A percentile compares a stretch with the other conserved stretches of the same genome.
These are phyloP conservation scores for Zizania palustris DNA, from an alignment of 202 grass and related monocot genomes.

Conservation along the genomic window DNA sequence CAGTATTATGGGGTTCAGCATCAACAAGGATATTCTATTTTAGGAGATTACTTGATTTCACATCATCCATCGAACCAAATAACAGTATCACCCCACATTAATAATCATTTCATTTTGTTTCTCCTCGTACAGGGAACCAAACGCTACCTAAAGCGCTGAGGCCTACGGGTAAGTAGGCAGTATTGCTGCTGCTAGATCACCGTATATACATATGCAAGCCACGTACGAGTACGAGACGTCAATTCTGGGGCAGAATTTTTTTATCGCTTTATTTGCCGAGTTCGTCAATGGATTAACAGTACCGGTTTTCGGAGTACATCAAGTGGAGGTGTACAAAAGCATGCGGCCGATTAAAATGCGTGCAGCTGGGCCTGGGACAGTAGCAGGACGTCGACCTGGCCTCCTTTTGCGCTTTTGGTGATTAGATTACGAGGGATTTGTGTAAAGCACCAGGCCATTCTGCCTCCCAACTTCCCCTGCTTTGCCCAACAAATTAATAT, in stretches of 20 bases:
- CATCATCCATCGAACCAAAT: too few relatives aligned
- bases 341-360: not conserved
- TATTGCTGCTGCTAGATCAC: not conserved
- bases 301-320: not conserved
- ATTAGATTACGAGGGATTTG: conserved; percentile 57
- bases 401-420: conserved; percentile 44
- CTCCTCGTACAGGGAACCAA: too few relatives aligned
- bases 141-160: not conserved
- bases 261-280: conserved; percentile 29
- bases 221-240: conserved; percentile 38
- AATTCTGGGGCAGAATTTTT: not conserved
- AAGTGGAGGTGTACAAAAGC: conserved; percentile 36
- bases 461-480: conserved; percentile 18
- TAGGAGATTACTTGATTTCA: too few relatives aligned
- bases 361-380: not conserved
- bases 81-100: too few relatives aligned
- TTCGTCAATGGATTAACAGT: not conserved
- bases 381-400: conserved; percentile 4
- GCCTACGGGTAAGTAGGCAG: not conserved
- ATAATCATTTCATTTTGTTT: too few relatives aligned
- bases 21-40: too few relatives aligned
- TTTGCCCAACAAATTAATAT: conserved; percentile 37
- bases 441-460: conserved; percentile 44
- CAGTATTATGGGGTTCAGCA: too few relatives aligned
- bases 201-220: not conserved